Evolutionary conservation across 2,329 filamentous ascomycete species (phyloP).

Genomic region (Tolypocladium ovalisporum): DNA sequence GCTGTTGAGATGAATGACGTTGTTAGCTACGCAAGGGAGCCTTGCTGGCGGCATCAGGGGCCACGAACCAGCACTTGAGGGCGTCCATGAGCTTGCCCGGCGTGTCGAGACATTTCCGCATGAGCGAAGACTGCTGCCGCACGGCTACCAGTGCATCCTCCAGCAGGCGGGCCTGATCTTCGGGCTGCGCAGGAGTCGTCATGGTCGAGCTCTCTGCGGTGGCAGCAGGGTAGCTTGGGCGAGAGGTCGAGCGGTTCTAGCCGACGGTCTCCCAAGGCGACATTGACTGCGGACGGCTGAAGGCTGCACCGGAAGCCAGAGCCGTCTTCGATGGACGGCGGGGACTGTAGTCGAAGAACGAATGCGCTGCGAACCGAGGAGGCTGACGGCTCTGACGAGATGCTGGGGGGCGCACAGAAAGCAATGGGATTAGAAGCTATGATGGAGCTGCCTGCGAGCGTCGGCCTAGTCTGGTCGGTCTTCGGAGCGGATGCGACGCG

Average conservation of each 20-base stretch:
- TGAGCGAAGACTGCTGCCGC: constrained; percentile 90
- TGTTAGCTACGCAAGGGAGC: neutral
- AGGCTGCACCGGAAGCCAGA: neutral
- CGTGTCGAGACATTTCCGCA: constrained; percentile 96
- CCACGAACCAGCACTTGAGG: constrained; percentile 90
- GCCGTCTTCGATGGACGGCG: neutral
- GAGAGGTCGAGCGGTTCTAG: constrained; percentile 5
- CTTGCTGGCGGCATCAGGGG: neutral
- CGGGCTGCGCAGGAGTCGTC: constrained; percentile 51
- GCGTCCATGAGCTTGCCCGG: constrained; percentile 99
- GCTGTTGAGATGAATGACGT: constrained; percentile 34
- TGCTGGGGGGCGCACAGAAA: neutral
- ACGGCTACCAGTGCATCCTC: constrained; percentile 96
- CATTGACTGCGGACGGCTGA: constrained; percentile 9
- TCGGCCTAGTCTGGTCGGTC: neutral
- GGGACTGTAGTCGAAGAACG: neutral
- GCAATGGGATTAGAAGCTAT: neutral
- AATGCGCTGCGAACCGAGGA: neutral
- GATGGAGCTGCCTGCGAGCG: neutral
- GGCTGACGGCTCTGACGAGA: neutral
- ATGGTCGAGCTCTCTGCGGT: constrained; percentile 17
- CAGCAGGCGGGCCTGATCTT: constrained; percentile 83
- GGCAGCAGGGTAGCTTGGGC: constrained; percentile 21
- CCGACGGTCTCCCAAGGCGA: constrained; percentile 11
- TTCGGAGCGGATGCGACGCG: constrained; percentile 1